Evolutionary conservation across 169 alveolate genomes (phyloP).

Genomic region (Cyclospora cayetanensis): DNA sequence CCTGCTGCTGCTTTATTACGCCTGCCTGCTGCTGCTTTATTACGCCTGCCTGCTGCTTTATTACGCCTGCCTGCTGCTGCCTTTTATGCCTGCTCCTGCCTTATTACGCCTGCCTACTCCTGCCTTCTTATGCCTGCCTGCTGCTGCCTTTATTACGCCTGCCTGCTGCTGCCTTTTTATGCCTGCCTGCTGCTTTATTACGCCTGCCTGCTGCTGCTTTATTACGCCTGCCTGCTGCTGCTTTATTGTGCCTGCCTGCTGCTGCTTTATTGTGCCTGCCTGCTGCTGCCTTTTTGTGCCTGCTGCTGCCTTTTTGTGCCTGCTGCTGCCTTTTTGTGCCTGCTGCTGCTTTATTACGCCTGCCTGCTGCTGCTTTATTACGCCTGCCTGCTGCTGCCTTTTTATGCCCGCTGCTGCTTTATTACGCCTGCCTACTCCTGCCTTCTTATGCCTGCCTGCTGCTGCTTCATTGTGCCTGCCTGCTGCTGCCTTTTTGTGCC

Average conservation of each 20-base stretch:
- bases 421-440: not conserved
- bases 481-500: not conserved
- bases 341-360: constrained; percentile 74
- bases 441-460: not conserved
- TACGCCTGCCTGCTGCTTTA: not conserved
- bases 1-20: not conserved
- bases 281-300: not conserved
- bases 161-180: not conserved
- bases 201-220: not conserved
- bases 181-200: not conserved
- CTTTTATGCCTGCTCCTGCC: not conserved
- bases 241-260: not conserved
- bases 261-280: not conserved
- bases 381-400: not conserved
- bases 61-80: not conserved
- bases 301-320: too few relatives aligned
- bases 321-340: too few relatives aligned
- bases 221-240: not conserved
- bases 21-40: constrained; percentile 8
- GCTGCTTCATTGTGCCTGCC: not conserved
- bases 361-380: not conserved
- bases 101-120: not conserved
- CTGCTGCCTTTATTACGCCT: not conserved
- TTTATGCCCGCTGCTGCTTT: too few relatives aligned
- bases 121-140: too few relatives aligned